Percentiles rank a stretch among this genome's conserved stretches.
These are phyloP conservation scores for Fusarium subglutinans DNA, from an alignment of 2,329 filamentous ascomycete species.

Conservation along the genomic window DNA sequence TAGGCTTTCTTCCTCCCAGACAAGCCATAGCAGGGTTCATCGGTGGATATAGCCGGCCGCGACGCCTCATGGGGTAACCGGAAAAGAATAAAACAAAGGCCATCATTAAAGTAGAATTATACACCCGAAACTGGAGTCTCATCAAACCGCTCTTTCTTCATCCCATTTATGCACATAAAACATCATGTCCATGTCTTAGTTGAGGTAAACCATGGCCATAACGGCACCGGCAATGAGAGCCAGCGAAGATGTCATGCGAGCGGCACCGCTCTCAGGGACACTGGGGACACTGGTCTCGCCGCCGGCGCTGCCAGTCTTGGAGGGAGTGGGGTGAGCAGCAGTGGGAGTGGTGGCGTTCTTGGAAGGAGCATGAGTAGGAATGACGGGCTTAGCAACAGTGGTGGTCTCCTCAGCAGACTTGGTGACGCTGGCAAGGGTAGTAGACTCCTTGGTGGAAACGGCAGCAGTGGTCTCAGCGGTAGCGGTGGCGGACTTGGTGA, in stretches of 20 bases:
- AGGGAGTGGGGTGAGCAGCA: conserved; percentile 7
- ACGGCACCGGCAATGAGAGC: conserved; percentile 48
- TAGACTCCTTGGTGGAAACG: conserved; percentile 25
- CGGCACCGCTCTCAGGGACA: conserved; percentile 44
- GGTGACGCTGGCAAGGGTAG: conserved; percentile 32
- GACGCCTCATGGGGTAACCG: conserved; percentile 43
- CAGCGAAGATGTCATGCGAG: conserved; percentile 45
- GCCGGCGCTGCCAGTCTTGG: conserved; percentile 24
- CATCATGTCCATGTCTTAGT: conserved; percentile 41
- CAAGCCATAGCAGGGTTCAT: conserved; percentile 32
- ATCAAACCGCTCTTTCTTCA: conserved; percentile 36
- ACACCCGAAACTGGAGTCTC: conserved; percentile 39
- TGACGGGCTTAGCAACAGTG: conserved; percentile 20
- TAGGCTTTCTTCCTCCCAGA: conserved; percentile 35
- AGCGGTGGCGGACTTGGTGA: conserved; percentile 13
- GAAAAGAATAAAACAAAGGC: conserved; percentile 41
- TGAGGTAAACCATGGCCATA: conserved; percentile 48
- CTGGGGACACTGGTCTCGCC: conserved; percentile 30
- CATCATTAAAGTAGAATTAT: conserved; percentile 43
- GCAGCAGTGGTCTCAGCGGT: conserved; percentile 19
- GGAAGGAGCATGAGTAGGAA: conserved; percentile 25
- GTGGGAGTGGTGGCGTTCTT: conserved; percentile 21
- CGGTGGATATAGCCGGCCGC: conserved; percentile 36
- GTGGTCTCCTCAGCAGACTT: conserved; percentile 23
- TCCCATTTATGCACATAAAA: conserved; percentile 23